Base-by-base conservation (phyloP, 768 basidiomycete species). In the Phlebiopsis flavidoalba region DNA sequence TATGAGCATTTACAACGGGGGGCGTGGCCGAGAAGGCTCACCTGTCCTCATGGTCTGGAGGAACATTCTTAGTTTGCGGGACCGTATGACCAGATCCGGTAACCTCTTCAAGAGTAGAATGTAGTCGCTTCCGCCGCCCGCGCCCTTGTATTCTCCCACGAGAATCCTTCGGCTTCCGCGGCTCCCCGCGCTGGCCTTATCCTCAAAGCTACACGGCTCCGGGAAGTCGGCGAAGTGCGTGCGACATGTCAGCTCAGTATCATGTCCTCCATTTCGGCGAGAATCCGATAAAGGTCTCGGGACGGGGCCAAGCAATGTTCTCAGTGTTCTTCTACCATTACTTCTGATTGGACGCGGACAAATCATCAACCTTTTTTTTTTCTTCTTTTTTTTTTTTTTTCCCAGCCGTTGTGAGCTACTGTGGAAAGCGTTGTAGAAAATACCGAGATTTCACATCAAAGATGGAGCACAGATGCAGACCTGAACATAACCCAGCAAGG, bases 1-100 rank as follows among this genome's bases (percentile, higher is more conserved):
- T 43, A 17, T 43, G 12, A 43, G 40, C 54, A 55, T 55, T 55
- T n/a, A 37, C 6, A 55, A 14, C 35, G 54, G 37, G 54, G 40
- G 54, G 40, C 40, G 21, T 55, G 40, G 37, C 37, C 54, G 24
- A 45, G 54, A 45, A 45, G 37, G 4, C 15, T 19, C 17, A 36
- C 53, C 54, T 53, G 53, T 53, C 54, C 54, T 43, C 54, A 45
- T 55, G 54, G 21, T 45, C 40, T 15, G 43, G 19, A 55, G 54
- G 54, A 55, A 55, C 37, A 19, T 55, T 55, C 54, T n/a, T 21
- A 1, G 19, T 7, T 43, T 22, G 19, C 54, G 54, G 54, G 17
- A 45, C 54, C 54, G 54, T 22, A 22, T 36, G 19, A 24, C 54
- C 57, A 45, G 46, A 58, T 31, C 57, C 46, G 57, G 46, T 8